A percentile compares a stretch with the other conserved stretches of the same genome.
These are phyloP conservation scores for Fusarium praegraminearum DNA, from an alignment of 2,329 filamentous ascomycete genomes.

Conservation along the genomic window DNA sequence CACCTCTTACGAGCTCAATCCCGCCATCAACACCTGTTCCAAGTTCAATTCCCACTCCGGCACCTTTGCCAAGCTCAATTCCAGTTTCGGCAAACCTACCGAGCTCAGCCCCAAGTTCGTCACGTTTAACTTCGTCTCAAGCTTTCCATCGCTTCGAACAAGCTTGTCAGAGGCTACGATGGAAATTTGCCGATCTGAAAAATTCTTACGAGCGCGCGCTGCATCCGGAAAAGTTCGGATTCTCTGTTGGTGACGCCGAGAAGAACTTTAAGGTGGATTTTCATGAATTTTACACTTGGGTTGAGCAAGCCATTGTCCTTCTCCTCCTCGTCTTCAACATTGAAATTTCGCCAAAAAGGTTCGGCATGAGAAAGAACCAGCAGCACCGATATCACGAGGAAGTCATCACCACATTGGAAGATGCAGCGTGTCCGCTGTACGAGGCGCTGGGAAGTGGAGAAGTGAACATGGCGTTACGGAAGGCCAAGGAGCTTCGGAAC, in stretches of 20 bases:
- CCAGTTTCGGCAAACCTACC: neutral
- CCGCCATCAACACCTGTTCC: neutral
- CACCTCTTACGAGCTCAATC: constrained; percentile 1
- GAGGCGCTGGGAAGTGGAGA: constrained; percentile 65
- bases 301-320: constrained; percentile 77
- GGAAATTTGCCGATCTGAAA: constrained; percentile 73
- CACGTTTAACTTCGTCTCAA: constrained; percentile 49
- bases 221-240: constrained; percentile 52
- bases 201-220: constrained; percentile 66
- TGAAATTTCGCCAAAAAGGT: constrained; percentile 55
- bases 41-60: neutral
- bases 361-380: neutral
- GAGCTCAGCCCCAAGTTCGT: constrained; percentile 12
- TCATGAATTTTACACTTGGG: constrained; percentile 79
- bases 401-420: constrained; percentile 71
- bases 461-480: constrained; percentile 68
- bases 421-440: constrained; percentile 68
- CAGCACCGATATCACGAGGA: constrained; percentile 76
- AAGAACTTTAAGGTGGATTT: constrained; percentile 84
- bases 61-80: neutral
- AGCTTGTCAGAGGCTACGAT: constrained; percentile 69
- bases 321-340: constrained; percentile 74
- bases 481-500: constrained; percentile 78
- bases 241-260: constrained; percentile 62
- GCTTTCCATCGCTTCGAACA: constrained; percentile 70